phyloP scores from a whole-genome alignment of 345 rosid species.

The Linum lewisii region DNA sequence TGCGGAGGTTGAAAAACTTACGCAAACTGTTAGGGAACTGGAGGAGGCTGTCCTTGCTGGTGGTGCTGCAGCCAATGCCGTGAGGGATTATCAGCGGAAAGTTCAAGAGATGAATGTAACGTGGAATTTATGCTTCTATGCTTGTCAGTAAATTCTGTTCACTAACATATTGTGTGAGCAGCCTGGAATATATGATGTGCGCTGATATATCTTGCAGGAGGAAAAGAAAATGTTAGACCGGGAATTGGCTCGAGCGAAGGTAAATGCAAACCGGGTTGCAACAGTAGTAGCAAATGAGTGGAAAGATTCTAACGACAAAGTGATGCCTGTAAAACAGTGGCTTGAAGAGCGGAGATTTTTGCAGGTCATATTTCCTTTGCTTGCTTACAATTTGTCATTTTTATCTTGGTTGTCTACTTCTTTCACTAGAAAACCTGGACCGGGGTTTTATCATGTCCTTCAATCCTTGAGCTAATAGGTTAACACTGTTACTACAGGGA shows the following conservation, averaged over 20 bases:
- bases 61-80: constrained; percentile 48
- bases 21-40: constrained; percentile 41
- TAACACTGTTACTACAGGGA: constrained; percentile 19
- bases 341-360: constrained; percentile 38
- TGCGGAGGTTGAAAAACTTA: constrained; percentile 47
- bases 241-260: constrained; percentile 43
- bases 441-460: background rate
- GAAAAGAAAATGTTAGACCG: constrained; percentile 38
- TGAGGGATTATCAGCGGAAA: constrained; percentile 39
- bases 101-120: constrained; percentile 41
- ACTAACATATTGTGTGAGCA: constrained; percentile 15
- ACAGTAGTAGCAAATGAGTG: constrained; percentile 48
- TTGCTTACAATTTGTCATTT: background rate
- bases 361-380: constrained; percentile 20
- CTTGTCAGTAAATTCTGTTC: background rate
- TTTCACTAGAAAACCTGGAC: background rate
- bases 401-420: background rate
- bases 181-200: constrained; percentile 2
- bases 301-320: constrained; percentile 46
- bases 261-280: constrained; percentile 40
- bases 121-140: constrained; percentile 6
- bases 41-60: constrained; percentile 49
- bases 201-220: constrained; percentile 19
- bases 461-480: background rate
- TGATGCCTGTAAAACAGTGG: constrained; percentile 47